Evolutionary conservation across 768 basidiomycete species (phyloP).

Genomic region (Tulasnella sp.): DNA sequence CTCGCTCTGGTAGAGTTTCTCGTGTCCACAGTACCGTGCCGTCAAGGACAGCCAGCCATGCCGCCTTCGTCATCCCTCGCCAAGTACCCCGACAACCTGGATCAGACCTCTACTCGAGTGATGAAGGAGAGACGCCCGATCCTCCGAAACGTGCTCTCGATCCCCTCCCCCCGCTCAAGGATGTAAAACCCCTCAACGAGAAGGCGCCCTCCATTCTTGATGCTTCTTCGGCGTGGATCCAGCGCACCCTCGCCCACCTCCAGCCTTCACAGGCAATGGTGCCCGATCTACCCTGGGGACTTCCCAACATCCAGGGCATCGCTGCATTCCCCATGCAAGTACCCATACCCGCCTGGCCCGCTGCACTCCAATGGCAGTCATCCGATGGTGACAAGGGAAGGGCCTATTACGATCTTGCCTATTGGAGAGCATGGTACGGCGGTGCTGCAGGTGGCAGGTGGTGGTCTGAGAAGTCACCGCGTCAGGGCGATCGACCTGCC

Average conservation of each 20-base stretch:
- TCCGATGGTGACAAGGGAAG: neutral
- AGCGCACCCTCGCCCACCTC: conserved; percentile 53
- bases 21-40: conserved; percentile 5
- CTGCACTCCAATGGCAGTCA: conserved; percentile 3
- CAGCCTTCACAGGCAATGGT: conserved; percentile 48
- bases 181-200: conserved; percentile 23
- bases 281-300: conserved; percentile 36
- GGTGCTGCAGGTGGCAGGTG: conserved; percentile 32
- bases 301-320: conserved; percentile 32
- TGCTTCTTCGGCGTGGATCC: conserved; percentile 52
- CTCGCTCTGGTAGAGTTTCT: neutral
- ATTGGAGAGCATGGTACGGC: conserved; percentile 2
- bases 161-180: conserved; percentile 14
- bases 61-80: neutral
- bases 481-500: conserved; percentile 32
- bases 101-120: conserved; percentile 13
- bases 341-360: conserved; percentile 47
- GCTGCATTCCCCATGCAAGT: conserved; percentile 36
- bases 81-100: neutral
- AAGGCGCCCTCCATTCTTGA: conserved; percentile 26
- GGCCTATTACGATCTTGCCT: neutral
- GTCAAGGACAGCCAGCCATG: neutral
- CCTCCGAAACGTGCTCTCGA: neutral
- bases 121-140: neutral
- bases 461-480: conserved; percentile 65